Conservation (phyloP, 2,329 filamentous ascomycete genomes). For the Tolypocladium capitatum region DNA sequence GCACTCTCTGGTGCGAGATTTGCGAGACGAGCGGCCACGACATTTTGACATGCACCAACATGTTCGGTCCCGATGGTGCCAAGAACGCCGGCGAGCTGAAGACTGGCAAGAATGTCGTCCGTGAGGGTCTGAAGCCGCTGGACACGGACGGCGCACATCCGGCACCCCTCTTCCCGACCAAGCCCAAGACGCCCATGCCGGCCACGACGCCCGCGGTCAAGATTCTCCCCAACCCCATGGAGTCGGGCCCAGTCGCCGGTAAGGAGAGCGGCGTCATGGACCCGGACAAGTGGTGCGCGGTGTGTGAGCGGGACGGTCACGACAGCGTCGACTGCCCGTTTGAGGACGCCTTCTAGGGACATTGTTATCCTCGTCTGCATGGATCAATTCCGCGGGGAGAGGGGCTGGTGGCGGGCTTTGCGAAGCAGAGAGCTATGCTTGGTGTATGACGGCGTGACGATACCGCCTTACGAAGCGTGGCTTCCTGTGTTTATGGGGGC, state of each 20-base stretch:
- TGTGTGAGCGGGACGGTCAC: conserved; percentile 92
- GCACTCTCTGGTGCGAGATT: conserved; percentile 82
- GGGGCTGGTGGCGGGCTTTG: neutral
- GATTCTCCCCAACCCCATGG: conserved; percentile 48
- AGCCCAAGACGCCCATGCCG: conserved; percentile 26
- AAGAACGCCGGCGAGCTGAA: conserved; percentile 18
- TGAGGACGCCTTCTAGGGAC: conserved; percentile 58
- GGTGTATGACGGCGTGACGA: conserved; percentile 8
- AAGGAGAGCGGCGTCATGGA: conserved; percentile 70
- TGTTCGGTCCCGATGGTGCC: conserved; percentile 47
- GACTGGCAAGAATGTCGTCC: conserved; percentile 20
- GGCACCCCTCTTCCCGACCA: conserved; percentile 41
- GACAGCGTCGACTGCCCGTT: conserved; percentile 92
- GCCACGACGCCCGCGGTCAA: conserved; percentile 27
- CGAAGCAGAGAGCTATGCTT: conserved; percentile 1
- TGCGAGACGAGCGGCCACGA: conserved; percentile 88
- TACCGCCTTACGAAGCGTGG: conserved; percentile 5
- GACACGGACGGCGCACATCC: conserved; percentile 31
- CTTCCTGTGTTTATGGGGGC: conserved; percentile 8
- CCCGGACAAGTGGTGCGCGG: conserved; percentile 85
- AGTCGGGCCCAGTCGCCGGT: conserved; percentile 57
- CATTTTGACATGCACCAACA: conserved; percentile 85
- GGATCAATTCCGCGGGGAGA: neutral
- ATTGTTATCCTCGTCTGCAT: neutral
- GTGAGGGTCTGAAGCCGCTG: conserved; percentile 25